A percentile compares a stretch with the other conserved stretches of the same genome.
Evolutionary conservation across 2,329 filamentous ascomycete species (phyloP).

Genomic region (Alternaria burnsii): DNA sequence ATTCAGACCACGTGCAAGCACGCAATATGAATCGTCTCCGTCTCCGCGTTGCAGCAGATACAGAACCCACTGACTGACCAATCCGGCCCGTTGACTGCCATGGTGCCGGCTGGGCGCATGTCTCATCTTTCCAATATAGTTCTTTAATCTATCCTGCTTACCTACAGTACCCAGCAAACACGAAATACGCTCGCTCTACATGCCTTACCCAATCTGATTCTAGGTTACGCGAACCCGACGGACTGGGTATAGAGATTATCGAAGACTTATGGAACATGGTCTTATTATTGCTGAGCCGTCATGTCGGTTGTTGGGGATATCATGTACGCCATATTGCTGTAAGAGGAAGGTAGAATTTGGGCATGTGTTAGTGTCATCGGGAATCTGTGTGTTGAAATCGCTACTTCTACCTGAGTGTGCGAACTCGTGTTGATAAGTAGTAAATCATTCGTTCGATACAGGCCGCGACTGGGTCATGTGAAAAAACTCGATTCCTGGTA

Average conservation of each 20-base stretch:
- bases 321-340: not conserved
- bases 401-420: not conserved
- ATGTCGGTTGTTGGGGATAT: not conserved
- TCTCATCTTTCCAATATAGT: not conserved
- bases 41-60: not conserved
- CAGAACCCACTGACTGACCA: not conserved
- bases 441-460: not conserved
- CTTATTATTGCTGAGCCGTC: not conserved
- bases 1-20: not conserved
- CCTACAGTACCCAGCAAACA: not conserved
- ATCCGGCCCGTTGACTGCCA: constrained; percentile 1
- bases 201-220: not conserved
- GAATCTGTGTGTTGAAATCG: not conserved
- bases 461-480: not conserved
- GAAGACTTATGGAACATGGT: not conserved
- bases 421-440: not conserved
- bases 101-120: not conserved
- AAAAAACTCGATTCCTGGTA: not conserved
- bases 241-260: not conserved
- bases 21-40: not conserved
- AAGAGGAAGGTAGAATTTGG: not conserved
- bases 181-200: not conserved
- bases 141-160: constrained; percentile 2
- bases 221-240: not conserved
- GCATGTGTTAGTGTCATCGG: not conserved